Conservation (phyloP, 129 eudicot species). For the Lactuca sativa region DNA sequence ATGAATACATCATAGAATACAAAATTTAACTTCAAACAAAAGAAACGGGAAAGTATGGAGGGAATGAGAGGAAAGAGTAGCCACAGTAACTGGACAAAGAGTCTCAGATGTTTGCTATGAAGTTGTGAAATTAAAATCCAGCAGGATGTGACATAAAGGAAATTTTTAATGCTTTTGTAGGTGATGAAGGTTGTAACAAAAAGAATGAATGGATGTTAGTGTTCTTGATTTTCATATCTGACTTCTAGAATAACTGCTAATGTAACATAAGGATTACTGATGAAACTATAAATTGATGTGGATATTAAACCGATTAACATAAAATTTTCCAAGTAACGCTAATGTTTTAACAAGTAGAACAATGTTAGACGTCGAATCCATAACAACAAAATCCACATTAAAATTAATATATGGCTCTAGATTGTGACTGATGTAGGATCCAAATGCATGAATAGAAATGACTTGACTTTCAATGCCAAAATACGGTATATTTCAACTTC, state of each 20-base stretch:
- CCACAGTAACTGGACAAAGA: neutral
- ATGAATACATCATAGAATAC: neutral
- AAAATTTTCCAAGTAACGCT: too few species aligned
- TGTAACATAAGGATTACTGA: too few species aligned
- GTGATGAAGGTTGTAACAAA: constrained; percentile 4
- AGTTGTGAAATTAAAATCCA: constrained; percentile 21
- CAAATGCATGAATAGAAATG: neutral
- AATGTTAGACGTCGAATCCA: neutral
- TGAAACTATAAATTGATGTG: neutral
- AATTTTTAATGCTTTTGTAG: constrained; percentile 7
- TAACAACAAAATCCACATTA: neutral
- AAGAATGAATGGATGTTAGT: constrained; percentile 6
- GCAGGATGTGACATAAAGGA: constrained; percentile 18
- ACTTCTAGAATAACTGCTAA: too few species aligned
- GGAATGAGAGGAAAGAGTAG: constrained; percentile 2
- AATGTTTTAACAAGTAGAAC: too few species aligned
- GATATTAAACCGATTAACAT: neutral
- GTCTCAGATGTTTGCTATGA: constrained; percentile 10
- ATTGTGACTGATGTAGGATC: neutral
- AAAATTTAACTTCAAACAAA: constrained; percentile 4
- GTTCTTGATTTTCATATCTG: neutral
- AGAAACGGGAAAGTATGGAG: neutral
- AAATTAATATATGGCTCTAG: neutral
- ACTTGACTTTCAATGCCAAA: neutral
- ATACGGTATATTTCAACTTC: neutral